Conservation (phyloP, 2,329 filamentous ascomycete species). For the Diaporthe sp. region DNA sequence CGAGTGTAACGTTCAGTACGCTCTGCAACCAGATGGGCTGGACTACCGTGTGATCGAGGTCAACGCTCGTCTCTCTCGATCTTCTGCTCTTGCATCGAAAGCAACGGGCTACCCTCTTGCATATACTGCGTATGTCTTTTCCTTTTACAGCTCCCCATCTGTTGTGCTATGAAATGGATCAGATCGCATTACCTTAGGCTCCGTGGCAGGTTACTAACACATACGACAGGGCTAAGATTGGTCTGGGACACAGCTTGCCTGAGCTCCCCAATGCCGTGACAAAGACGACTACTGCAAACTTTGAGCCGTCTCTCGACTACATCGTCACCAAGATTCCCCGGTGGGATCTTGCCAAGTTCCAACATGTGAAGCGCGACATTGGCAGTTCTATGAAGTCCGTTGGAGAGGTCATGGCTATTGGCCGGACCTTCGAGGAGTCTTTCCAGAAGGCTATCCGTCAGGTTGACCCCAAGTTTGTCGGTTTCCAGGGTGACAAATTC, state of each 20-base stretch:
- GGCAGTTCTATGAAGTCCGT: constrained; percentile 99
- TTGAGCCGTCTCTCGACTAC: constrained; percentile 97
- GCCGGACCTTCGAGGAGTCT: constrained; percentile 97
- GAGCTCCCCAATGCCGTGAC: constrained; percentile 98
- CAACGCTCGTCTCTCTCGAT: constrained; percentile 95
- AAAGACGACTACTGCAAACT: constrained; percentile 98
- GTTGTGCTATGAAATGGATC: neutral
- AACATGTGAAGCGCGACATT: constrained; percentile 97
- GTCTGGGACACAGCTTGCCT: constrained; percentile 93
- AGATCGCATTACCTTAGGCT: neutral
- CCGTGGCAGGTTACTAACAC: neutral
- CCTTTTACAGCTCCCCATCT: neutral
- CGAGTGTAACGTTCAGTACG: constrained; percentile 99
- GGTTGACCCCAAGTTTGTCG: constrained; percentile 91
- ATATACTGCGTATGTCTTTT: constrained; percentile 78
- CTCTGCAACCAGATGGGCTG: constrained; percentile 91
- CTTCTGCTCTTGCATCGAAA: constrained; percentile 95
- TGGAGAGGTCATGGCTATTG: constrained; percentile 99
- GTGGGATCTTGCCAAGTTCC: constrained; percentile 99
- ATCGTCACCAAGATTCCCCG: constrained; percentile 98
- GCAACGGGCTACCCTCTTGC: constrained; percentile 97
- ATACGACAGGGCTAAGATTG: constrained; percentile 81
- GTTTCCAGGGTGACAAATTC: constrained; percentile 96
- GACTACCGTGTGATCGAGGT: constrained; percentile 99
- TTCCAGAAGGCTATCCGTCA: constrained; percentile 99